Evolutionary conservation across 2,329 filamentous ascomycete species (phyloP).

Genomic region (Hypoxylon sp.): DNA sequence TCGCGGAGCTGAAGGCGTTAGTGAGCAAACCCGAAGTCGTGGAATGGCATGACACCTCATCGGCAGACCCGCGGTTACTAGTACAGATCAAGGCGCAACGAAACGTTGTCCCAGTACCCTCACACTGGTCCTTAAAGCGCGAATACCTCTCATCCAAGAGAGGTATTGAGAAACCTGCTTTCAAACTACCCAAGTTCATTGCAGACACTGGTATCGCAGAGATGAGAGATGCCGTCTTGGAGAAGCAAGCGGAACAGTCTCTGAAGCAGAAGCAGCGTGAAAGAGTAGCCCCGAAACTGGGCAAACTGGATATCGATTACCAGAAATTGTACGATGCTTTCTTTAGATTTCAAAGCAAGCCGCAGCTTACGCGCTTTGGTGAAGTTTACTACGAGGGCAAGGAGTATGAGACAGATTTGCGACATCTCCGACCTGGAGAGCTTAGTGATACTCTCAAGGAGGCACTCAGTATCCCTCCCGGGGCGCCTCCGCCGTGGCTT

Average conservation of each 20-base stretch:
- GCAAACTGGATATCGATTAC: conserved; percentile 97
- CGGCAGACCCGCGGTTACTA: conserved; percentile 86
- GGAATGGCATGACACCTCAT: conserved; percentile 96
- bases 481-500: conserved; percentile 94
- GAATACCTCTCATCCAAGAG: conserved; percentile 98
- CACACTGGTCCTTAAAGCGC: conserved; percentile 94
- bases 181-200: conserved; percentile 94
- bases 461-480: conserved; percentile 91
- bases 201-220: conserved; percentile 97
- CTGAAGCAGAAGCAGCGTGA: conserved; percentile 97
- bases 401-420: conserved; percentile 94
- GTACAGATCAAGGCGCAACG: conserved; percentile 95
- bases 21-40: conserved; percentile 93
- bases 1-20: conserved; percentile 93
- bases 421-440: conserved; percentile 90
- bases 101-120: conserved; percentile 94
- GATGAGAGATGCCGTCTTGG: conserved; percentile 95
- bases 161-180: conserved; percentile 94
- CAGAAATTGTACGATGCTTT: conserved; percentile 98
- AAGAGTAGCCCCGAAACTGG: conserved; percentile 94
- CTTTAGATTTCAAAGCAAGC: conserved; percentile 97
- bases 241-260: conserved; percentile 92
- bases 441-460: conserved; percentile 90
- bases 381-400: conserved; percentile 99
- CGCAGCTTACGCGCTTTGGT: conserved; percentile 90